phyloP scores from a whole-genome alignment of 2,329 filamentous ascomycete genomes.

The Alternaria conjuncta region DNA sequence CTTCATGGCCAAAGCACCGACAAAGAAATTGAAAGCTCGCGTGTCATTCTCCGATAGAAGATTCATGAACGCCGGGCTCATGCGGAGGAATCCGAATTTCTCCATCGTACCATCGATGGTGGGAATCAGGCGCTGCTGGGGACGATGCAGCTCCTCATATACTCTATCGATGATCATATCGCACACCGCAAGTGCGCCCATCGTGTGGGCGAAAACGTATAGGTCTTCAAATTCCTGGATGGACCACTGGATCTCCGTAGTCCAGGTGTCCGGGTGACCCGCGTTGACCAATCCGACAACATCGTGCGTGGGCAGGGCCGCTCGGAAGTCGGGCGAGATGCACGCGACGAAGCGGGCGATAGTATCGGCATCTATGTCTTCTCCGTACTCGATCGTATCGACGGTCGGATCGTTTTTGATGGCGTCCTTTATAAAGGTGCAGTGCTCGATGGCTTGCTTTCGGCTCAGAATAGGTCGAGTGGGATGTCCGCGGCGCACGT shows the following conservation, averaged over 20 bases:
- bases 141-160: neutral
- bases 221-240: neutral
- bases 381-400: neutral
- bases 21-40: neutral
- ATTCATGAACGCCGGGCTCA: conserved; percentile 5
- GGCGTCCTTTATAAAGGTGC: neutral
- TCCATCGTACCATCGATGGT: neutral
- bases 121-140: neutral
- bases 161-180: conserved; percentile 7
- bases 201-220: neutral
- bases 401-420: neutral
- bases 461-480: neutral
- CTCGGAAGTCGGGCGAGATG: neutral
- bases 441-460: neutral
- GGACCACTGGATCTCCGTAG: conserved; percentile 1
- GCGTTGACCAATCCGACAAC: neutral
- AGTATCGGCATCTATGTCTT: neutral
- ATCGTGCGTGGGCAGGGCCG: neutral
- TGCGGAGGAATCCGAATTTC: neutral
- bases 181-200: neutral
- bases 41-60: neutral
- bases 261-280: neutral
- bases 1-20: neutral
- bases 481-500: neutral
- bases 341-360: conserved; percentile 1